These are phyloP conservation scores for Exophiala spinifera DNA, from an alignment of 2,329 filamentous ascomycete genomes.

Conservation along the genomic window DNA sequence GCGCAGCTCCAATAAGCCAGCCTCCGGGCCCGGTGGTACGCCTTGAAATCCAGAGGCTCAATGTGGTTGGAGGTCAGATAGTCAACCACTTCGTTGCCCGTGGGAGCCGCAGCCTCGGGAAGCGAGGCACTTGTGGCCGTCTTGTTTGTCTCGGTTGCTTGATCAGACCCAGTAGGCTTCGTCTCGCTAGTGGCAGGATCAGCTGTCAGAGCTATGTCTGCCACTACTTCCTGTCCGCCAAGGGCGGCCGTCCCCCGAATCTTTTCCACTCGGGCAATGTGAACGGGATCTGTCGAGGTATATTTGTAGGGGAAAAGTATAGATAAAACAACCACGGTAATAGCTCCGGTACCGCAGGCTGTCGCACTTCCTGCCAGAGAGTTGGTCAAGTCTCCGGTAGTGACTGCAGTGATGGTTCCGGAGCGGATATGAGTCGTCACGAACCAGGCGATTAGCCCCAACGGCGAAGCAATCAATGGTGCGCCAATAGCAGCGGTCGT, in stretches of 20 bases:
- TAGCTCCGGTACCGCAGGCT: constrained; percentile 69
- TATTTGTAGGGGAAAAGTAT: constrained; percentile 71
- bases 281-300: constrained; percentile 70
- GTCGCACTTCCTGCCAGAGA: constrained; percentile 65
- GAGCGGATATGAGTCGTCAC: constrained; percentile 69
- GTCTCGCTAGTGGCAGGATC: neutral
- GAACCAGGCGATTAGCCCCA: constrained; percentile 71
- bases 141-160: neutral
- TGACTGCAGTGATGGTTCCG: constrained; percentile 65
- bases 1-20: constrained; percentile 76
- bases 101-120: neutral
- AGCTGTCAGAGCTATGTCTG: neutral
- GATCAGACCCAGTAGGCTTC: neutral
- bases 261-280: constrained; percentile 51
- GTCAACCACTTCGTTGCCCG: constrained; percentile 4
- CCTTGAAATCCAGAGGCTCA: constrained; percentile 49
- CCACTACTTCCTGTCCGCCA: neutral
- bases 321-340: constrained; percentile 73
- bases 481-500: constrained; percentile 68
- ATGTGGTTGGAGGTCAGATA: constrained; percentile 49
- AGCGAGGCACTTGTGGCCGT: neutral
- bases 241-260: constrained; percentile 1
- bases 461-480: constrained; percentile 65
- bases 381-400: constrained; percentile 66
- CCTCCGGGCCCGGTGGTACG: constrained; percentile 69